Conservation (phyloP, 2,329 filamentous ascomycete genomes). For the Aspergillus quadrilineatus region DNA sequence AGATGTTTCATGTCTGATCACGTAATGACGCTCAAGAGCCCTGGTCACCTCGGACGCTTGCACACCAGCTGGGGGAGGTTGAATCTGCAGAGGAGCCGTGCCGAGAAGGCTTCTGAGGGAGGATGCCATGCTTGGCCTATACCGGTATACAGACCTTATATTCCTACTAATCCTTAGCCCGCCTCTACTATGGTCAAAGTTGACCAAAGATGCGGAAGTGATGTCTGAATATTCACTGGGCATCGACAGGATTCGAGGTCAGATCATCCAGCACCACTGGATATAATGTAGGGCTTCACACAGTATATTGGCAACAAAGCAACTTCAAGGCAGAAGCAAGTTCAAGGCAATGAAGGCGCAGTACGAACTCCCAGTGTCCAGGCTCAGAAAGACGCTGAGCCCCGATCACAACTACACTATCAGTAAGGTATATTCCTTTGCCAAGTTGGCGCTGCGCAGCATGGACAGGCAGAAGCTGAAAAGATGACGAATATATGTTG, state of each 20-base stretch:
- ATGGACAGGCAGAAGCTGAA: conserved; percentile 23
- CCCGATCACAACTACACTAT: not conserved
- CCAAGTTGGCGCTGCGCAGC: conserved; percentile 3
- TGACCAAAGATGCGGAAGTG: not conserved
- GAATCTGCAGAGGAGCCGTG: not conserved
- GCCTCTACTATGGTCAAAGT: not conserved
- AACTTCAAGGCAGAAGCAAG: too few relatives aligned
- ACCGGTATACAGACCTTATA: not conserved
- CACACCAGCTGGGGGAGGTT: not conserved
- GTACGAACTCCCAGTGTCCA: not conserved
- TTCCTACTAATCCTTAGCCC: not conserved
- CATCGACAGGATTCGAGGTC: too few relatives aligned
- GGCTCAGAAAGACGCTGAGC: not conserved
- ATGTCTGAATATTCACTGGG: not conserved
- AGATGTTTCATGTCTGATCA: not conserved
- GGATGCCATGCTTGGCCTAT: not conserved
- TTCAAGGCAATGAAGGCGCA: too few relatives aligned
- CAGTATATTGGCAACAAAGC: too few relatives aligned
- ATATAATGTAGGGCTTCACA: too few relatives aligned
- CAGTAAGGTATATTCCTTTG: not conserved
- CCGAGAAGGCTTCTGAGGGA: not conserved
- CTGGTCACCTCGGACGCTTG: not conserved
- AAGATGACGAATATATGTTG: conserved; percentile 14
- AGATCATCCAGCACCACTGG: too few relatives aligned
- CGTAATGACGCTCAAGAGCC: not conserved